These are phyloP conservation scores for Hypoxylon rubiginosum DNA, from an alignment of 2,329 filamentous ascomycete genomes.

Conservation along the genomic window DNA sequence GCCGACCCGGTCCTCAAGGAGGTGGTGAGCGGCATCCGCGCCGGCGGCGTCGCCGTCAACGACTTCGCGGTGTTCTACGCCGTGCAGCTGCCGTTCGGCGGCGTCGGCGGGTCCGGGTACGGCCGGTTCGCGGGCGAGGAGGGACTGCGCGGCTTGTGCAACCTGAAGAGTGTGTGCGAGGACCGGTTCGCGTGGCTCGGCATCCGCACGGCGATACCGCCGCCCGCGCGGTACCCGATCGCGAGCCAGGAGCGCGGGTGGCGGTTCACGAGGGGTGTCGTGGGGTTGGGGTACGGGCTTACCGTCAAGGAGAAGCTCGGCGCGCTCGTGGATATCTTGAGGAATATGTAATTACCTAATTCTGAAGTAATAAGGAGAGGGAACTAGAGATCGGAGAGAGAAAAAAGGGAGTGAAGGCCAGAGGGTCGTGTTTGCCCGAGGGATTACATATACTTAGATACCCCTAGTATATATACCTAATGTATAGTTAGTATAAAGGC, in stretches of 20 bases:
- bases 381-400: neutral
- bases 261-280: constrained; percentile 72
- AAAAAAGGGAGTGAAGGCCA: too few relatives aligned
- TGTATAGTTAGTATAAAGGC: neutral
- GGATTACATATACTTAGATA: constrained; percentile 19
- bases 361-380: neutral
- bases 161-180: constrained; percentile 86
- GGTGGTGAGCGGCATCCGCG: constrained; percentile 77
- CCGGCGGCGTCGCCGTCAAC: constrained; percentile 94
- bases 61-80: constrained; percentile 96
- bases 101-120: constrained; percentile 89
- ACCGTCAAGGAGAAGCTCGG: constrained; percentile 55
- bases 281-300: constrained; percentile 71
- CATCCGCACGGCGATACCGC: constrained; percentile 82
- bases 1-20: constrained; percentile 69
- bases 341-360: constrained; percentile 56
- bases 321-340: constrained; percentile 59
- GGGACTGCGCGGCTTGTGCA: constrained; percentile 86
- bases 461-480: constrained; percentile 18
- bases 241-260: constrained; percentile 72
- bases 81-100: constrained; percentile 94
- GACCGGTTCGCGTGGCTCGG: constrained; percentile 76
- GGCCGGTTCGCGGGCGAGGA: constrained; percentile 94
- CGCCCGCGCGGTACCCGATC: constrained; percentile 85
- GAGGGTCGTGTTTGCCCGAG: neutral